These are phyloP conservation scores for Mycena citricolor DNA, from an alignment of 1,284 basidiomycete species.

Conservation along the genomic window DNA sequence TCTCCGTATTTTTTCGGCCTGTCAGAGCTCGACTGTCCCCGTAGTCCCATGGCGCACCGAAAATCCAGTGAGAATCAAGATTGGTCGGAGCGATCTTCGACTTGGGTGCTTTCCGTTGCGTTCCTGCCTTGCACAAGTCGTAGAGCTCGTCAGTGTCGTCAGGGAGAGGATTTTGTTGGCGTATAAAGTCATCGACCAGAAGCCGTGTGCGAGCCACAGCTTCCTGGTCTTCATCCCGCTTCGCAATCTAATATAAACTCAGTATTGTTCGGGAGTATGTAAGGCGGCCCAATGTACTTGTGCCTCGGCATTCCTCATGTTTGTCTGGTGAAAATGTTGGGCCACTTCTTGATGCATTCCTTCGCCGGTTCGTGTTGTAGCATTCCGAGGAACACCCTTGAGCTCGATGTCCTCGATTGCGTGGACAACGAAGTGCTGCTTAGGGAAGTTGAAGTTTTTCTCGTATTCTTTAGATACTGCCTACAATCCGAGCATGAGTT, in stretches of 20 bases:
- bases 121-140: no score
- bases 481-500: not conserved
- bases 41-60: constrained; percentile 8
- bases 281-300: not conserved
- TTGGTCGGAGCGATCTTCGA: not conserved
- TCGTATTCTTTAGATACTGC: constrained; percentile 3
- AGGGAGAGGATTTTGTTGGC: no score
- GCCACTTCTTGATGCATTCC: constrained; percentile 3
- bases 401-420: not conserved
- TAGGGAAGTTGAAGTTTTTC: constrained; percentile 18
- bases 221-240: constrained; percentile 1
- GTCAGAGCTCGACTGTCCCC: not conserved
- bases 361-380: constrained; percentile 2
- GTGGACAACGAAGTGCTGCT: constrained; percentile 13
- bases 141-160: no score
- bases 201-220: not conserved
- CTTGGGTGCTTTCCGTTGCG: constrained; percentile 9
- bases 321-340: not conserved
- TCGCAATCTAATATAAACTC: constrained; percentile 1
- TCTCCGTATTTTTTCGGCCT: not conserved
- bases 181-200: not conserved
- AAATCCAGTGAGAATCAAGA: not conserved
- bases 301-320: not conserved
- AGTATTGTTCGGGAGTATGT: not conserved
- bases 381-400: not conserved